Evolutionary conservation across 345 rosid genomes (phyloP).

Genomic region (Hirschfeldia incana): DNA sequence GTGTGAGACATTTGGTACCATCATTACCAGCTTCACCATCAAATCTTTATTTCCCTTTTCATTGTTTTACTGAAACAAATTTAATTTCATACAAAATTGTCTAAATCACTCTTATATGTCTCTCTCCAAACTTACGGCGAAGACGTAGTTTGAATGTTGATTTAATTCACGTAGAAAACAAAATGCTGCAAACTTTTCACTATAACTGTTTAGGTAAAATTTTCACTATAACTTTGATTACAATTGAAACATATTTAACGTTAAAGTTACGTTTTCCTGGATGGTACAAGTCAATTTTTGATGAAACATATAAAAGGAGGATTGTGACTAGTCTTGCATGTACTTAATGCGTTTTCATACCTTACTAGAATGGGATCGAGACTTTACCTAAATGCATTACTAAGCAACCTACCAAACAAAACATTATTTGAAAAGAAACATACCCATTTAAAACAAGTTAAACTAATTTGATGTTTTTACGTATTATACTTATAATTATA

Average conservation of each 20-base stretch:
- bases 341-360: slow-evolving; percentile 2
- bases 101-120: not conserved
- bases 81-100: not conserved
- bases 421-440: not conserved
- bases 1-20: slow-evolving; percentile 39
- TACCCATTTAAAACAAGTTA: not conserved
- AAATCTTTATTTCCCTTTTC: slow-evolving; percentile 4
- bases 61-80: not conserved
- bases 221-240: not conserved
- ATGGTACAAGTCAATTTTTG: slow-evolving; percentile 12
- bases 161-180: not conserved
- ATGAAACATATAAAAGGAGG: slow-evolving; percentile 1
- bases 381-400: slow-evolving; percentile 23
- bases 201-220: not conserved
- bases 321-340: slow-evolving; percentile 31
- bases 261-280: not conserved
- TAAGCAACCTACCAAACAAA: slow-evolving; percentile 28
- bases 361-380: slow-evolving; percentile 9
- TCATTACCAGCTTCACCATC: slow-evolving; percentile 38
- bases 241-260: not conserved
- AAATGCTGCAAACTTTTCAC: not conserved
- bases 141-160: not conserved
- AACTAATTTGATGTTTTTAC: slow-evolving; percentile 9
- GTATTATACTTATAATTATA: not conserved
- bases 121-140: not conserved